Evolutionary conservation across 2,329 filamentous ascomycete species (phyloP).

Genomic region (Nothophaeocryptopus gaeumannii): DNA sequence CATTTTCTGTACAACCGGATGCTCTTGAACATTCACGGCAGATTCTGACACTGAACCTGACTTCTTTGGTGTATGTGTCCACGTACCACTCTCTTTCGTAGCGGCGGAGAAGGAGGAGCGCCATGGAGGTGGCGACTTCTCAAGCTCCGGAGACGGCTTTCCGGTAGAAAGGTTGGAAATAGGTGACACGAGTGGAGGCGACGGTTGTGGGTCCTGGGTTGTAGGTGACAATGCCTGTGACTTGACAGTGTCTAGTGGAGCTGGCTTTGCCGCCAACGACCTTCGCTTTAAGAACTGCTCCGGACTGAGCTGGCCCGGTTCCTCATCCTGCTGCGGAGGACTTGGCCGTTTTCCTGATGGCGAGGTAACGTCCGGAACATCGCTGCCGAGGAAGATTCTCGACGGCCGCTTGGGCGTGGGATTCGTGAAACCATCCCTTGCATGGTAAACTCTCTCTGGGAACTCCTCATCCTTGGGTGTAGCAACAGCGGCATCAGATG

Average conservation of each 20-base stretch:
- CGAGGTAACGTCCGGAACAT: slow-evolving; percentile 12
- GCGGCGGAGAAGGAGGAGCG: slow-evolving; percentile 20
- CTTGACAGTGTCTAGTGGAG: slow-evolving; percentile 4
- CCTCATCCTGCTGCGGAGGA: slow-evolving; percentile 3
- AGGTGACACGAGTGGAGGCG: slow-evolving; percentile 9
- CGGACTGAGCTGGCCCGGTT: slow-evolving; percentile 6
- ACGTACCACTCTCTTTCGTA: slow-evolving; percentile 15
- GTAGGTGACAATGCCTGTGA: not conserved
- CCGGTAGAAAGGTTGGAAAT: not conserved
- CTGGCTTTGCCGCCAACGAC: slow-evolving; percentile 11
- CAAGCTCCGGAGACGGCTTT: slow-evolving; percentile 9
- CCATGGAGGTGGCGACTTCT: slow-evolving; percentile 19
- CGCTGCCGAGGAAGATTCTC: slow-evolving; percentile 17
- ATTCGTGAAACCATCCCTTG: slow-evolving; percentile 22
- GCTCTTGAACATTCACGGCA: slow-evolving; percentile 25
- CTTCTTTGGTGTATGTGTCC: slow-evolving; percentile 13
- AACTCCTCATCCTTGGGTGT: slow-evolving; percentile 14
- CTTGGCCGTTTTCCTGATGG: slow-evolving; percentile 1
- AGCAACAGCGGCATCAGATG: slow-evolving; percentile 35
- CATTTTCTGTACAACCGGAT: slow-evolving; percentile 29
- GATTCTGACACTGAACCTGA: slow-evolving; percentile 11
- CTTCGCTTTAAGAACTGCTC: slow-evolving; percentile 9
- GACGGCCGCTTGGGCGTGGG: slow-evolving; percentile 14
- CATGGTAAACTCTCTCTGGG: slow-evolving; percentile 11
- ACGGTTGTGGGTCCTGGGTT: slow-evolving; percentile 1